Evolutionary conservation across 2,329 filamentous ascomycete species (phyloP).

Genomic region (Pseudogymnoascus sp.): DNA sequence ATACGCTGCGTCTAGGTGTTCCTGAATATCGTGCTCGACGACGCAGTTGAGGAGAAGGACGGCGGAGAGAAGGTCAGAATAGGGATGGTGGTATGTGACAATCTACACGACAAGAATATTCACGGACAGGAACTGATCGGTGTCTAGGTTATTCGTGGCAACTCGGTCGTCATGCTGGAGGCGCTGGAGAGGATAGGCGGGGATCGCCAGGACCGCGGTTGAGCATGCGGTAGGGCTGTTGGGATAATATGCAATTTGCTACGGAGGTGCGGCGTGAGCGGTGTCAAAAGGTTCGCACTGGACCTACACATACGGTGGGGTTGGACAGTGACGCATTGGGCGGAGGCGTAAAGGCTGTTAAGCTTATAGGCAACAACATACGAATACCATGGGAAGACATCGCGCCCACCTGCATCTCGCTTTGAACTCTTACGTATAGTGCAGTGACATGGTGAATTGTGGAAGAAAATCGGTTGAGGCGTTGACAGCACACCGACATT

Average conservation of each 20-base stretch:
- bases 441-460: constrained; percentile 5
- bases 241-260: constrained; percentile 7
- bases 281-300: constrained; percentile 4
- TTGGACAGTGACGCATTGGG: constrained; percentile 8
- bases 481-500: constrained; percentile 1
- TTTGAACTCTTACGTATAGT: neutral
- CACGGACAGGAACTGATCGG: constrained; percentile 21
- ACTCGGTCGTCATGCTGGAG: constrained; percentile 98
- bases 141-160: constrained; percentile 79
- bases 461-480: neutral
- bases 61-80: constrained; percentile 83
- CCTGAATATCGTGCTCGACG: constrained; percentile 94
- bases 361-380: constrained; percentile 3
- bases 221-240: neutral
- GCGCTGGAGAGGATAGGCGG: constrained; percentile 61
- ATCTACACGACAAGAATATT: neutral
- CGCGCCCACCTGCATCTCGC: neutral
- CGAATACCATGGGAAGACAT: constrained; percentile 6
- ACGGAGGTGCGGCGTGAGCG: constrained; percentile 5
- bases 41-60: constrained; percentile 89
- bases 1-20: constrained; percentile 59
- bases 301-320: constrained; percentile 7
- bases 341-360: constrained; percentile 7
- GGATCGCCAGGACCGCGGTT: constrained; percentile 39
- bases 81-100: constrained; percentile 74